These are phyloP conservation scores for Picochlorum sp. DNA, from an alignment of 139 green algal genomes.

Conservation along the genomic window DNA sequence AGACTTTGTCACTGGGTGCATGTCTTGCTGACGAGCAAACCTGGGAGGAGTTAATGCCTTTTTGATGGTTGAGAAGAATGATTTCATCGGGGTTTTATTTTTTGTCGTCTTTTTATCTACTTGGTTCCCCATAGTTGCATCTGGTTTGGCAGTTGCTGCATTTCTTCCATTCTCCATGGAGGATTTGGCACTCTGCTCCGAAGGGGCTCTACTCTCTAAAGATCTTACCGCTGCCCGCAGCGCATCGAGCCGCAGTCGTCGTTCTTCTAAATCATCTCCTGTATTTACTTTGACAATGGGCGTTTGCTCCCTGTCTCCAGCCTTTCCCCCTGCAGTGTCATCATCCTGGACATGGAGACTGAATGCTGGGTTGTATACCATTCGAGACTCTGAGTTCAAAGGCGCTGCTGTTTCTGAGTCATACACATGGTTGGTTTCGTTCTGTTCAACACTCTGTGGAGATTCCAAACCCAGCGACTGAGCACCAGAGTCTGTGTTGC, in stretches of 20 bases:
- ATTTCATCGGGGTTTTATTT: background rate
- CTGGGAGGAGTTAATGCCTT: no score
- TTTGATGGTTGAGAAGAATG: background rate
- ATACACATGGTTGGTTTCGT: background rate
- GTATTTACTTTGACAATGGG: background rate
- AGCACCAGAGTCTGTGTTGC: no score
- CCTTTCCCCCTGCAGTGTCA: background rate
- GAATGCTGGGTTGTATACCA: conserved; percentile 30
- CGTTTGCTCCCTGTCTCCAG: background rate
- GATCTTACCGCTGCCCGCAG: conserved; percentile 23
- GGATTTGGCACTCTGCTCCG: background rate
- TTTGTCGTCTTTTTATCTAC: background rate
- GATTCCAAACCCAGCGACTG: background rate
- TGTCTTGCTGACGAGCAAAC: no score
- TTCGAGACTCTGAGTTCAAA: conserved; percentile 5
- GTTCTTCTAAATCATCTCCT: background rate
- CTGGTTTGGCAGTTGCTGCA: background rate
- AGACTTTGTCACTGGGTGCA: no score
- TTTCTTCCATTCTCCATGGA: background rate
- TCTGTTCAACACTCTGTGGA: background rate
- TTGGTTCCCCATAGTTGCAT: no score
- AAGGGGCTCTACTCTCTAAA: conserved; percentile 12
- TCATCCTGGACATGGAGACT: conserved; percentile 4
- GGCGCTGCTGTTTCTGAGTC: background rate
- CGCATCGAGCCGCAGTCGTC: conserved; percentile 5